These are phyloP conservation scores for Colletotrichum sp. DNA, from an alignment of 2,329 filamentous ascomycete species.

Conservation along the genomic window DNA sequence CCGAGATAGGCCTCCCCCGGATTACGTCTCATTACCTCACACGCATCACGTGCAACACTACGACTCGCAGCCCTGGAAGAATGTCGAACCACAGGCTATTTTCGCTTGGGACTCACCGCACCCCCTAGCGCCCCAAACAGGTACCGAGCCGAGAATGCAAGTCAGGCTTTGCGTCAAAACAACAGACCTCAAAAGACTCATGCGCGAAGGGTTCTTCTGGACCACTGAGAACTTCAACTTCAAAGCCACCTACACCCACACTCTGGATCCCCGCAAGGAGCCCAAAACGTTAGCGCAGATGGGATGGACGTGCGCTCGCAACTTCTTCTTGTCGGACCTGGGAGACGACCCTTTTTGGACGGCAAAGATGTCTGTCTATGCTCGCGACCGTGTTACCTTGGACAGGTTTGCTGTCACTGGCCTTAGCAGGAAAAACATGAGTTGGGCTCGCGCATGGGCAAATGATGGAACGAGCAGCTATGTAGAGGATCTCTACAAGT, in stretches of 20 bases:
- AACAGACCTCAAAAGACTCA: neutral
- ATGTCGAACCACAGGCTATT: neutral
- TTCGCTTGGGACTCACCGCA: neutral
- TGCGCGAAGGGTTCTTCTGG: constrained; percentile 7
- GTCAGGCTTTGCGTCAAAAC: neutral
- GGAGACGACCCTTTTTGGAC: neutral
- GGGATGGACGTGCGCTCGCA: neutral
- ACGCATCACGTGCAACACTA: neutral
- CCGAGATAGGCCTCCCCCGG: neutral
- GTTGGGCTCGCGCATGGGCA: neutral
- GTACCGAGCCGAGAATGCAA: neutral
- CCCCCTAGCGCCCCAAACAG: too few species aligned
- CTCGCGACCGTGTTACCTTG: neutral
- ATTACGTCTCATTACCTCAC: neutral
- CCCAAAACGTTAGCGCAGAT: rapidly evolving
- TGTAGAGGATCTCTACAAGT: neutral
- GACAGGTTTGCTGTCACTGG: neutral
- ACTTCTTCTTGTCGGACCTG: neutral
- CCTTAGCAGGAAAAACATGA: neutral
- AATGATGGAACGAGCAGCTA: rapidly evolving
- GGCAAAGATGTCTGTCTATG: neutral
- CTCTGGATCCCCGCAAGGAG: neutral
- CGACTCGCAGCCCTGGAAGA: neutral
- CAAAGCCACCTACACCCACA: neutral
- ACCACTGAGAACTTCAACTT: neutral